A percentile compares a stretch with the other conserved stretches of the same genome.
phyloP scores from a whole-genome alignment of 108 stramenopile genomes.

The Nitzschia sp. region DNA sequence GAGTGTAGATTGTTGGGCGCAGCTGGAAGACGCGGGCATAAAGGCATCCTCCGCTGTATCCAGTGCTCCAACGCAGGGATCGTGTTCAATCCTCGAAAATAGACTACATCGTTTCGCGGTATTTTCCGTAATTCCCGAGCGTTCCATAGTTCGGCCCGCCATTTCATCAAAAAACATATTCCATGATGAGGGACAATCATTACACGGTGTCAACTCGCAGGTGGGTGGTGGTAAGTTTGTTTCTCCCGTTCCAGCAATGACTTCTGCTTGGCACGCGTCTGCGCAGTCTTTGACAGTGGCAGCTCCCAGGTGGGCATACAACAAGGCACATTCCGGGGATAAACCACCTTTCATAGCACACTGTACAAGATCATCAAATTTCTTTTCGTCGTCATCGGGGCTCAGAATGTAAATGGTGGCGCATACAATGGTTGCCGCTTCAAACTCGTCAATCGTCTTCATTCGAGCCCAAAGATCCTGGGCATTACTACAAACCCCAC shows the following conservation, averaged over 20 bases:
- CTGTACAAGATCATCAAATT: conserved; percentile 9
- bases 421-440: conserved; percentile 16
- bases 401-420: conserved; percentile 13
- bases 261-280: background rate
- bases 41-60: background rate
- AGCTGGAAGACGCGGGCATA: too few species aligned
- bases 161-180: conserved; percentile 28
- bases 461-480: conserved; percentile 27
- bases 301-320: conserved; percentile 36
- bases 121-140: conserved; percentile 26
- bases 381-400: background rate
- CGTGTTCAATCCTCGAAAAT: conserved; percentile 19
- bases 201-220: conserved; percentile 22
- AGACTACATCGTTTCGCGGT: conserved; percentile 11
- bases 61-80: conserved; percentile 18
- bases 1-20: background rate
- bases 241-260: background rate
- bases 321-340: background rate
- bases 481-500: conserved; percentile 34
- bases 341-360: conserved; percentile 21
- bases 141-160: conserved; percentile 17
- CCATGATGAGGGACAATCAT: conserved; percentile 8
- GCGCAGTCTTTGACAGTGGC: conserved; percentile 19
- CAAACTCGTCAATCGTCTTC: conserved; percentile 14
- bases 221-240: conserved; percentile 12